phyloP scores from a whole-genome alignment of 164 flowering plant genomes.

The Dillenia suffruticosa region DNA sequence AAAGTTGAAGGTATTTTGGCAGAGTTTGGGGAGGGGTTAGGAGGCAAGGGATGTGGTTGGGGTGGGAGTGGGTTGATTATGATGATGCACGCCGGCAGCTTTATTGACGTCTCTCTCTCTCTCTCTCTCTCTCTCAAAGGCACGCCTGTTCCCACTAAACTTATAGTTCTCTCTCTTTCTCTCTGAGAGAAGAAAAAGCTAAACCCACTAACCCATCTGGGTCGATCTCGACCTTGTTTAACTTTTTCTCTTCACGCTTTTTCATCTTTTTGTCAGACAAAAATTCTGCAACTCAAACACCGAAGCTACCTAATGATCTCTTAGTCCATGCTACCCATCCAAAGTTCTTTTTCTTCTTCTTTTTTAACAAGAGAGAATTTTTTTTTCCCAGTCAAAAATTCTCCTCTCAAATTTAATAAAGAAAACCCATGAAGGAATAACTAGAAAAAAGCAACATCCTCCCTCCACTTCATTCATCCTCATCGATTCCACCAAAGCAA shows the following conservation, averaged over 20 bases:
- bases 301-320: background rate
- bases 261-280: constrained; percentile 30
- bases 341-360: too few species aligned
- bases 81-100: constrained; percentile 87
- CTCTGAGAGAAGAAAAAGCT: constrained; percentile 14
- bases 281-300: constrained; percentile 9
- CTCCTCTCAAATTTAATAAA: too few species aligned
- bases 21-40: constrained; percentile 68
- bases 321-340: background rate
- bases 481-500: constrained; percentile 52
- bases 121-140: constrained; percentile 25
- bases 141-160: constrained; percentile 83
- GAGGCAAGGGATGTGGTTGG: constrained; percentile 54
- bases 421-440: background rate
- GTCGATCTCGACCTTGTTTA: constrained; percentile 16
- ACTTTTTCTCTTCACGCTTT: constrained; percentile 1
- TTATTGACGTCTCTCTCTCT: constrained; percentile 31
- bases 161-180: constrained; percentile 16
- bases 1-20: constrained; percentile 40
- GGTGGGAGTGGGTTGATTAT: constrained; percentile 60
- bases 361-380: too few species aligned
- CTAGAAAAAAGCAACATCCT: constrained; percentile 9
- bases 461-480: constrained; percentile 14
- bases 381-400: too few species aligned
- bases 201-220: constrained; percentile 33